phyloP scores from a whole-genome alignment of 148 eudicot species.

The Amaranthus hypochondriacus region DNA sequence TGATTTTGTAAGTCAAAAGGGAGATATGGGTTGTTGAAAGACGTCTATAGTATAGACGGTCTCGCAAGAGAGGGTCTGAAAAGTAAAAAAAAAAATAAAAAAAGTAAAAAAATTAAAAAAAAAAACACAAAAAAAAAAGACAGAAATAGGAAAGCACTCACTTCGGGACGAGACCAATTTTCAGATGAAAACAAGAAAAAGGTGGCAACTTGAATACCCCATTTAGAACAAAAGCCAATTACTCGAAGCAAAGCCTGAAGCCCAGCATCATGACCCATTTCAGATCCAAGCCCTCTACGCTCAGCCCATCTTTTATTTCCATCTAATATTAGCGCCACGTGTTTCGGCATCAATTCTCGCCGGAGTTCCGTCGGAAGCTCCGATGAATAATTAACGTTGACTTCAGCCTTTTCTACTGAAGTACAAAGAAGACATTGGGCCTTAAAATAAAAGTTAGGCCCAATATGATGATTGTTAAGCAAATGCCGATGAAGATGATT shows the following conservation, averaged over 20 bases:
- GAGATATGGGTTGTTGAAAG: no score
- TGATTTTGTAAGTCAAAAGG: no score
- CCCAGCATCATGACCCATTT: constrained; percentile 21
- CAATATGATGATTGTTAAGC: no score
- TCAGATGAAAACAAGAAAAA: constrained; percentile 28
- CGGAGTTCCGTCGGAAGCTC: constrained; percentile 21
- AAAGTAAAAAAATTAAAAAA: neutral
- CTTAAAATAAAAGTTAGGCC: no score
- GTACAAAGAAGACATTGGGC: no score
- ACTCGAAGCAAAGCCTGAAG: constrained; percentile 12
- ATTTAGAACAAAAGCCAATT: constrained; percentile 19
- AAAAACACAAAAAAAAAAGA: neutral
- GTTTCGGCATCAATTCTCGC: constrained; percentile 33
- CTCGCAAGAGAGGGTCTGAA: no score
- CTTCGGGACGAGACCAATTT: constrained; percentile 24
- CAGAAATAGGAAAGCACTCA: neutral
- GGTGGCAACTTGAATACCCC: constrained; percentile 20
- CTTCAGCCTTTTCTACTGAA: neutral
- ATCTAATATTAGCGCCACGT: constrained; percentile 40
- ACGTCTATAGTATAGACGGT: no score
- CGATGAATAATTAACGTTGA: neutral
- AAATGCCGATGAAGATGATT: no score
- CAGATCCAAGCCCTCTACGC: constrained; percentile 21
- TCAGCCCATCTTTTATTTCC: constrained; percentile 44
- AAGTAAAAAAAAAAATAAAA: no score